These are phyloP conservation scores for Arthrinium phaeospermum DNA, from an alignment of 2,329 filamentous ascomycete species.

Conservation along the genomic window DNA sequence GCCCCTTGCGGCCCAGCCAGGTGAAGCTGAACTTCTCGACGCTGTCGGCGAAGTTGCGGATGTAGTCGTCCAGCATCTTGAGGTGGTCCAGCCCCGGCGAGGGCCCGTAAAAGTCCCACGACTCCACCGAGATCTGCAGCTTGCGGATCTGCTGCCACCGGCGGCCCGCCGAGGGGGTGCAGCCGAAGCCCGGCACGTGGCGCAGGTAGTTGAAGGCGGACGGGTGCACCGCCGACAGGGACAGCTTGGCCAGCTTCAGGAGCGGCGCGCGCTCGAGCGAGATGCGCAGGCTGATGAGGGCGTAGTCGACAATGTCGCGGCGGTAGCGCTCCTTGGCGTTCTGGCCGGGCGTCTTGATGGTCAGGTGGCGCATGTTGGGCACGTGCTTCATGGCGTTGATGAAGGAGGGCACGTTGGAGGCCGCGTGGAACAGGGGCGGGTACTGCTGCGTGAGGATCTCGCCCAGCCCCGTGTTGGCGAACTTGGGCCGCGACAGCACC, in stretches of 20 bases:
- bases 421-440: conserved; percentile 85
- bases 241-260: conserved; percentile 69
- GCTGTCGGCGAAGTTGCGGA: conserved; percentile 69
- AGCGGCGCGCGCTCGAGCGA: conserved; percentile 77
- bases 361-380: conserved; percentile 74
- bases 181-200: conserved; percentile 75
- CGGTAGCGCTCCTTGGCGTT: conserved; percentile 72
- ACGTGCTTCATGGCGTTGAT: conserved; percentile 74
- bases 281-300: conserved; percentile 84
- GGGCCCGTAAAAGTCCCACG: conserved; percentile 66
- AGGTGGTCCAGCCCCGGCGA: conserved; percentile 71
- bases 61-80: conserved; percentile 82
- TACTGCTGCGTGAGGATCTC: conserved; percentile 87
- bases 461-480: conserved; percentile 78
- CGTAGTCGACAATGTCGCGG: conserved; percentile 83
- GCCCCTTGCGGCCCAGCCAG: conserved; percentile 76
- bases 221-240: conserved; percentile 76
- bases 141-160: conserved; percentile 81
- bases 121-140: conserved; percentile 74
- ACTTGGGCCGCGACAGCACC: conserved; percentile 72
- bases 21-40: conserved; percentile 77
- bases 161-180: conserved; percentile 71
- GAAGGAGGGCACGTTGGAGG: conserved; percentile 86
- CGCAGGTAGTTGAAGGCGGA: conserved; percentile 79
- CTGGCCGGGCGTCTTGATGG: conserved; percentile 77